Base-by-base conservation (phyloP, 1,139 yeast genomes). In the Yamadazyma atlantica region DNA sequence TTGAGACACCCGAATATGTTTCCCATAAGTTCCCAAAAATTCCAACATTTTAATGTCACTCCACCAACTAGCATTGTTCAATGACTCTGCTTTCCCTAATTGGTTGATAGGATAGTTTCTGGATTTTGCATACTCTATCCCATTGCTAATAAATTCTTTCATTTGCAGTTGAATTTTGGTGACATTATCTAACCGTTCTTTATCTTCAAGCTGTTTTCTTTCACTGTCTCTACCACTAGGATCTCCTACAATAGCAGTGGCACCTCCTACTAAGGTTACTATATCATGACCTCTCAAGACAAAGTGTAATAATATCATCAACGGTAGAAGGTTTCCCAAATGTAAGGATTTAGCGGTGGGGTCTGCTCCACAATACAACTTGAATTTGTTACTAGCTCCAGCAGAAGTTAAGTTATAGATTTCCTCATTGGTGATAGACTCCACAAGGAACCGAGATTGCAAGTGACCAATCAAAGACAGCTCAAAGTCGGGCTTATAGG, bases 181-280 rank as follows among this genome's bases (percentile, higher is more conserved):
- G 73, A 86, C 80, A 56, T 92, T 92, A n/a, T 60, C 60, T 27
- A 65, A 51, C 37, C 95, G 66, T 13, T 68, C 73, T 2, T 63
- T 56, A 2, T 66, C 68, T 11, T 69, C 80, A 65, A 90, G 70
- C 9, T 63, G 68, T 3, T 65, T 58, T 42, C 99, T 72, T 53
- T 88, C 97, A 0, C 89, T 78, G 1, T 73, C 64, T 50, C 97
- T 72, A 0, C 98, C 98, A 41, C 96, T 87, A 2, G 98, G 99
- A 58, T 92, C 99, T 4, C 99, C 99, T 1, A 92, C 96, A 12
- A 79, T 78, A 3, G 97, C 97, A 0, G 99, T 92, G 8, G 97
- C 98, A n/a, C 97, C 98, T 8, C 98, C 98, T 6, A 92, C 87
- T 11, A 94, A 60, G 0, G 94, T 89, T 9, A 82, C 80, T 9